phyloP scores from a whole-genome alignment of 805 yeast species.

The Yamadazyma phyllophila region DNA sequence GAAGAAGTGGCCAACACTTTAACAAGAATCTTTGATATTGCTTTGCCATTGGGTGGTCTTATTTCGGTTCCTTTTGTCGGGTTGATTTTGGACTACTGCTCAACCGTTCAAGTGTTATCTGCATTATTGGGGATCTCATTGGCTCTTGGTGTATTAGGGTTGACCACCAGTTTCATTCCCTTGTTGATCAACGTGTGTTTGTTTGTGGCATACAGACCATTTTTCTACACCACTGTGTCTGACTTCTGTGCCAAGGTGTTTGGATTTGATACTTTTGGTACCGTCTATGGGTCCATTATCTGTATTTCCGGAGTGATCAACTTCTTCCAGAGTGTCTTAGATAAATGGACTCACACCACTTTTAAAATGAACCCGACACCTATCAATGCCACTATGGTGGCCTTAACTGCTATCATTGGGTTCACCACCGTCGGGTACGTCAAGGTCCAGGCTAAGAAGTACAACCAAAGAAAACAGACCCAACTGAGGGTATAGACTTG shows the following conservation, averaged over 20 bases:
- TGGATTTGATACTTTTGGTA: slow-evolving; percentile 61
- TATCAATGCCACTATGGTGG: slow-evolving; percentile 40
- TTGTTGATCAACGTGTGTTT: slow-evolving; percentile 46
- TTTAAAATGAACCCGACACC: slow-evolving; percentile 58
- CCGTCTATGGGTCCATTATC: slow-evolving; percentile 56
- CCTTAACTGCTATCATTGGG: slow-evolving; percentile 44
- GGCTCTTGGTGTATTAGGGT: slow-evolving; percentile 48
- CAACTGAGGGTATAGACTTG: background rate
- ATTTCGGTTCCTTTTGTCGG: slow-evolving; percentile 56
- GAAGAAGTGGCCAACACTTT: slow-evolving; percentile 34
- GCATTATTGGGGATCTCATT: slow-evolving; percentile 42
- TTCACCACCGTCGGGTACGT: slow-evolving; percentile 41
- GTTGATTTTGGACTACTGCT: slow-evolving; percentile 45
- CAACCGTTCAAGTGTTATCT: slow-evolving; percentile 44
- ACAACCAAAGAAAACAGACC: slow-evolving; percentile 9
- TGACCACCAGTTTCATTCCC: slow-evolving; percentile 36
- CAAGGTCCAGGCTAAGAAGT: slow-evolving; percentile 11
- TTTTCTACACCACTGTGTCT: slow-evolving; percentile 55
- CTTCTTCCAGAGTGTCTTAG: slow-evolving; percentile 47
- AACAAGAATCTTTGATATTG: slow-evolving; percentile 50
- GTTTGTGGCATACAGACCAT: slow-evolving; percentile 55
- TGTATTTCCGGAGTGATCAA: slow-evolving; percentile 52
- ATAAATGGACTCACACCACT: slow-evolving; percentile 47
- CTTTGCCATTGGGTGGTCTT: slow-evolving; percentile 57
- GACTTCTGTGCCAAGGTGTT: slow-evolving; percentile 63